A percentile compares a stretch with the other conserved stretches of the same genome.
These are phyloP conservation scores for Aureobasidium namibiae DNA, from an alignment of 2,329 filamentous ascomycete species.

Conservation along the genomic window DNA sequence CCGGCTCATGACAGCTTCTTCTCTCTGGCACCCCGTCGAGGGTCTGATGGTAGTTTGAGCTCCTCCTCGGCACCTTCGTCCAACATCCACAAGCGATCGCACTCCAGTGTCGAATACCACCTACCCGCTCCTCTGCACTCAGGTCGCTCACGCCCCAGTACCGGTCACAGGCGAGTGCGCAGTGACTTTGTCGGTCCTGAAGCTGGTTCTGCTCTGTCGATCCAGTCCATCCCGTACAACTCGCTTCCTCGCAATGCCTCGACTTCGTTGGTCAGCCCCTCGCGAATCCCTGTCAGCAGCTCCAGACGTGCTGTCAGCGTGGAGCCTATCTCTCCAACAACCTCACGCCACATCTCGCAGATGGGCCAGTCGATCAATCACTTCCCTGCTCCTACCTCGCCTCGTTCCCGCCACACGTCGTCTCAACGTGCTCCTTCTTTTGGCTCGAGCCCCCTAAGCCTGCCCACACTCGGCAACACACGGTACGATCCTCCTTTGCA, in stretches of 20 bases:
- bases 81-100: constrained; percentile 12
- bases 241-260: constrained; percentile 1
- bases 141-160: neutral
- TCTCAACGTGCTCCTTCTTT: constrained; percentile 14
- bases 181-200: neutral
- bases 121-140: neutral
- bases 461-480: constrained; percentile 20
- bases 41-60: constrained; percentile 60
- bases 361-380: constrained; percentile 2
- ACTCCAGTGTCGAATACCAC: constrained; percentile 6
- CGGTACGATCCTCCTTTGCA: constrained; percentile 28
- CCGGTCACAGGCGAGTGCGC: constrained; percentile 1
- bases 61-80: constrained; percentile 4
- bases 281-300: constrained; percentile 25
- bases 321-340: constrained; percentile 5
- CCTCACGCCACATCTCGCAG: constrained; percentile 2
- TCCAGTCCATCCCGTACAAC: neutral
- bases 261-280: constrained; percentile 14
- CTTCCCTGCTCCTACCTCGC: constrained; percentile 8
- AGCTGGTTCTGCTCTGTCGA: neutral
- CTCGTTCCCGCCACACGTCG: neutral
- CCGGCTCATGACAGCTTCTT: constrained; percentile 6
- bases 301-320: neutral
- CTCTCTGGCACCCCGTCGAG: constrained; percentile 38
- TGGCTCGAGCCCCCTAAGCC: constrained; percentile 14